Base-by-base conservation (phyloP, 2,329 filamentous ascomycete species). In the Blastomyces gilchristii region DNA sequence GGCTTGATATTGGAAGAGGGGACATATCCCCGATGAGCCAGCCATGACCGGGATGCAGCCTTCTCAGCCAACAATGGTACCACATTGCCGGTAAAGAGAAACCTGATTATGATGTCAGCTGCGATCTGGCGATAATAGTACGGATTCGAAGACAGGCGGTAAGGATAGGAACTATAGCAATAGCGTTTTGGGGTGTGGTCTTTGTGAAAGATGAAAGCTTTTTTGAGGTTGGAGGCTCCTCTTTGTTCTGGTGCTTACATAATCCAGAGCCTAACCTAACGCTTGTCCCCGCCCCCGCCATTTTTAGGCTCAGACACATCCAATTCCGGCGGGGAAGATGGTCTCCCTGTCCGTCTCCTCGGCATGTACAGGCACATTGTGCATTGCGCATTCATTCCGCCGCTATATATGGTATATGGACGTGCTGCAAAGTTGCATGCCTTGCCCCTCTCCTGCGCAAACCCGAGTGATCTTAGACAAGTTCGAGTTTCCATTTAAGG, bases 181-280 rank as follows among this genome's bases (percentile, higher is more conserved):
- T 47, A 59, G 58, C 25, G 43, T 43, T 59, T 59, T 49, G 49
- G 28, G 12, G 12, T 45, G 41, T n/a, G 41, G 58, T 49, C 58
- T 59, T 59, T 59, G 58, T 59, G 43, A 58, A n/a, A 22, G 6
- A 11, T 16, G 9, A 43, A 59, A 49, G 34, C 8, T 16, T 49
- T 59, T 22, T 59, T 22, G 56, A 58, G 39, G 56, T 59, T 49
- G 37, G 25, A 12, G 25, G 49, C 49, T 4, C 4, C 16, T 49
- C 58, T 59, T 59, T 59, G 58, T 59, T 59, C 14, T 34, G 14
- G n/a, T 11, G 57, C 45, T 59, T 59, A 59, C 50, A 8, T 59
- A 59, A 11, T 12, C n/a, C 9, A 39, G 37, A 11, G 9, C 9
- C 37, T 39, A 39, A 39, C 31, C 6, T 34, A 34, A 3, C n/a